Percentiles rank a stretch among this genome's conserved stretches.
phyloP scores from a whole-genome alignment of 2,329 filamentous ascomycete species.

The Alternaria gansuensis region DNA sequence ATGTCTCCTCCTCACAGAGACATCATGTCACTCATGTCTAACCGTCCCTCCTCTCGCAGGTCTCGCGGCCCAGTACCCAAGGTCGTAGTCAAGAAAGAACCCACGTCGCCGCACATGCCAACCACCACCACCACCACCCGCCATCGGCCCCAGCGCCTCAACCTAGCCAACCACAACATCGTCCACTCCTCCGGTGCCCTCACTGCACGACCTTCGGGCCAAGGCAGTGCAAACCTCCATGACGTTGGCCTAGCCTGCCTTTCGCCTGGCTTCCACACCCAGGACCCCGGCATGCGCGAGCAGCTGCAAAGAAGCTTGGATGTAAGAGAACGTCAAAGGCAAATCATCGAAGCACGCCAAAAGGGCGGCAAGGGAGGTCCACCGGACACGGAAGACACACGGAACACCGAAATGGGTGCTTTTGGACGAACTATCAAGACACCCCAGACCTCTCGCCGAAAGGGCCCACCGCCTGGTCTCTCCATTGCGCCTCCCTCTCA shows the following conservation, averaged over 20 bases:
- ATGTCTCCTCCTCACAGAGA: conserved; percentile 42
- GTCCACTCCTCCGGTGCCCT: conserved; percentile 56
- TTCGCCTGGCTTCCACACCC: conserved; percentile 93
- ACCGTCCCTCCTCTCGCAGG: conserved; percentile 57
- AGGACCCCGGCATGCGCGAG: conserved; percentile 96
- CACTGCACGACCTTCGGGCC: conserved; percentile 73
- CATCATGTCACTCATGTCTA: conserved; percentile 38
- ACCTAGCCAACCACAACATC: conserved; percentile 68
- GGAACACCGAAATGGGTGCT: conserved; percentile 52
- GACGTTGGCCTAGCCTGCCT: conserved; percentile 94
- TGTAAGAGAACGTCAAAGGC: conserved; percentile 90
- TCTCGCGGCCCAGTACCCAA: conserved; percentile 70
- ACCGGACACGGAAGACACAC: conserved; percentile 41
- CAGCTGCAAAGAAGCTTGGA: conserved; percentile 93
- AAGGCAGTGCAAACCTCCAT: conserved; percentile 80
- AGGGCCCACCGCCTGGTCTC: conserved; percentile 81
- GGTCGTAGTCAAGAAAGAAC: conserved; percentile 97
- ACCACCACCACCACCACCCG: conserved; percentile 65
- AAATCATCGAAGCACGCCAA: conserved; percentile 93
- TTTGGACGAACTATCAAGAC: conserved; percentile 67
- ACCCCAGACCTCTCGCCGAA: conserved; percentile 76
- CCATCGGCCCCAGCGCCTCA: conserved; percentile 78
- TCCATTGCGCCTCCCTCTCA: conserved; percentile 96
- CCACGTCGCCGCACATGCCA: conserved; percentile 80
- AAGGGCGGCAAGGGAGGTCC: conserved; percentile 70